Conservation (phyloP, 2,329 filamentous ascomycete species). For the Didymella keratinophila region DNA sequence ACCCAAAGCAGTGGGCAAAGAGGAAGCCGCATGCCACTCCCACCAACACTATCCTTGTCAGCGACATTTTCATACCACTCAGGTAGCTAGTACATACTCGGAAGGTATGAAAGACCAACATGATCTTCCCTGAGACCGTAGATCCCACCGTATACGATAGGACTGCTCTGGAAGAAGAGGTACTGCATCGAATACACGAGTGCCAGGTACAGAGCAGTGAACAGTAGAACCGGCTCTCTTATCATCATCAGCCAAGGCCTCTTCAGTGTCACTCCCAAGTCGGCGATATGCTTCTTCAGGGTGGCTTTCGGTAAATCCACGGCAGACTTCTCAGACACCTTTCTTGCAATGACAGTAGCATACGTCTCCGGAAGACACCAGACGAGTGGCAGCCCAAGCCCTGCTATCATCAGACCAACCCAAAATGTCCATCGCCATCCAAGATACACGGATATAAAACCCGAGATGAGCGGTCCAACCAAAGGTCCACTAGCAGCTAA, state of each 20-base stretch:
- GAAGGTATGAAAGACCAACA: slow-evolving; percentile 5
- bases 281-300: not conserved
- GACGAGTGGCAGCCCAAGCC: slow-evolving; percentile 63
- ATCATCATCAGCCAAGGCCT: slow-evolving; percentile 62
- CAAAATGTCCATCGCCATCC: slow-evolving; percentile 73
- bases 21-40: slow-evolving; percentile 10
- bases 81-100: not conserved
- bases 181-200: slow-evolving; percentile 66
- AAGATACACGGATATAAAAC: slow-evolving; percentile 64
- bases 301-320: not conserved
- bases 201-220: slow-evolving; percentile 71
- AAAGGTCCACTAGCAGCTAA: slow-evolving; percentile 68
- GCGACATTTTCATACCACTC: not conserved
- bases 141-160: slow-evolving; percentile 61
- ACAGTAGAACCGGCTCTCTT: slow-evolving; percentile 73
- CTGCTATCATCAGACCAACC: slow-evolving; percentile 72
- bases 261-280: slow-evolving; percentile 1
- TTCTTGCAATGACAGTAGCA: slow-evolving; percentile 38
- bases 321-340: slow-evolving; percentile 1
- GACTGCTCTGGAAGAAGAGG: slow-evolving; percentile 77
- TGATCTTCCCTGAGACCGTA: slow-evolving; percentile 7
- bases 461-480: slow-evolving; percentile 67
- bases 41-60: slow-evolving; percentile 3
- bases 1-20: slow-evolving; percentile 2
- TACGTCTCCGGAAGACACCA: slow-evolving; percentile 62